Evolutionary conservation across 371 early-diverging fungal species (phyloP).

Genomic region (Massospora cicadina): DNA sequence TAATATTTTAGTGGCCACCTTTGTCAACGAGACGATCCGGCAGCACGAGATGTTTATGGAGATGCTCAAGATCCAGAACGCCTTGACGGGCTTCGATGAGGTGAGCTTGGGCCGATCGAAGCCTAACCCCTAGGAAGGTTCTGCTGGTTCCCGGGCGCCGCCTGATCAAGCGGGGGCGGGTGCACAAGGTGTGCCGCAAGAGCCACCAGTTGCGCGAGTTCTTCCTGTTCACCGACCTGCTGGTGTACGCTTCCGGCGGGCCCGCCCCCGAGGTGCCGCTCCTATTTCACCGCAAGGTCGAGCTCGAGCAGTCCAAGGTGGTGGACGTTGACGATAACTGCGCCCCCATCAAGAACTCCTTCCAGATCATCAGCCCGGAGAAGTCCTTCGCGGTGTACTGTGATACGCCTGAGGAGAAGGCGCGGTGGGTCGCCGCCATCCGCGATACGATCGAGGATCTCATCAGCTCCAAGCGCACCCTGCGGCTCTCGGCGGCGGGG

Average conservation of each 20-base stretch:
- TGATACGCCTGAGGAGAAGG: conserved; percentile 25
- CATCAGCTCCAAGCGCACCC: conserved; percentile 26
- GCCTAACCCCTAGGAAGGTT: conserved; percentile 13
- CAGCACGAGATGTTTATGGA: conserved; percentile 48
- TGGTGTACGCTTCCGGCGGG: conserved; percentile 37
- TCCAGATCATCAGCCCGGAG: conserved; percentile 47
- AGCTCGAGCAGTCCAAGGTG: conserved; percentile 35
- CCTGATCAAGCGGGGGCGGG: conserved; percentile 33
- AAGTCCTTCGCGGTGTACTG: conserved; percentile 32
- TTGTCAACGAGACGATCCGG: conserved; percentile 55
- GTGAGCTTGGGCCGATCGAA: conserved; percentile 13
- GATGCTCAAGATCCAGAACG: conserved; percentile 44
- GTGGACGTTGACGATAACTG: conserved; percentile 30
- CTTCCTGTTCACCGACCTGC: conserved; percentile 50
- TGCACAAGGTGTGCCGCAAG: conserved; percentile 47
- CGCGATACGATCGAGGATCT: conserved; percentile 27
- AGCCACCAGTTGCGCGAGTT: conserved; percentile 39
- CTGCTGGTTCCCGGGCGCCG: conserved; percentile 43
- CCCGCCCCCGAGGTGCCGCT: conserved; percentile 12
- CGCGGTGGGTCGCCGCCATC: conserved; percentile 38
- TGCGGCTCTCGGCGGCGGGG: conserved; percentile 24
- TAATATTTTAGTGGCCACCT: conserved; percentile 30
- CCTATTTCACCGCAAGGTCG: conserved; percentile 39
- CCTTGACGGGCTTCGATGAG: conserved; percentile 30
- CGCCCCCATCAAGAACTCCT: conserved; percentile 23